Conservation (phyloP, 495 filamentous ascomycete genomes). For the Parachaetomium inaequale region DNA sequence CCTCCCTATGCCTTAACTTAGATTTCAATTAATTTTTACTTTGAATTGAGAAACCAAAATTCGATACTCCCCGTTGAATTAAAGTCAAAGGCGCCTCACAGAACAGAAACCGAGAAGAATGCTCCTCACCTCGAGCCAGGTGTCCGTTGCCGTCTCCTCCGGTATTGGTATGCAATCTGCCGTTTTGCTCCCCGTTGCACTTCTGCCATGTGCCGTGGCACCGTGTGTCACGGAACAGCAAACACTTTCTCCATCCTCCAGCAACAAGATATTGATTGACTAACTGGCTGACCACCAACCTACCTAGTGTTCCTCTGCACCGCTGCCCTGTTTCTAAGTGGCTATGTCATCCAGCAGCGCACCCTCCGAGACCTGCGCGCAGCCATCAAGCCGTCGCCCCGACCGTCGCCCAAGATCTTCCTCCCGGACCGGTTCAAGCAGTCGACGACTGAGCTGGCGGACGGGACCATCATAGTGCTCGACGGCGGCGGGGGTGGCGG, state of each 20-base stretch:
- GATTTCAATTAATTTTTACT: too few relatives aligned
- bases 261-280: neutral
- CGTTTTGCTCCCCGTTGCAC: conserved; percentile 7
- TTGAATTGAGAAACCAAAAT: too few relatives aligned
- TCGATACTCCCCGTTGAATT: too few relatives aligned
- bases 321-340: conserved; percentile 49
- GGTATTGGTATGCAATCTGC: conserved; percentile 41
- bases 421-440: conserved; percentile 39
- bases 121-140: conserved; percentile 53
- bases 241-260: neutral
- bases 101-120: conserved; percentile 21
- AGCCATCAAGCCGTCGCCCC: conserved; percentile 42
- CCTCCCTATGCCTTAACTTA: neutral
- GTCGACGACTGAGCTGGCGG: conserved; percentile 36
- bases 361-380: conserved; percentile 48
- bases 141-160: conserved; percentile 49
- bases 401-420: conserved; percentile 43
- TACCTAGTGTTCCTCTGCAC: conserved; percentile 49
- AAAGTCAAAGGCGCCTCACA: neutral
- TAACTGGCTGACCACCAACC: conserved; percentile 34
- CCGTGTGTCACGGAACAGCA: too few relatives aligned
- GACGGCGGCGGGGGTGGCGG: conserved; percentile 14
- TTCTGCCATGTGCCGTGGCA: neutral
- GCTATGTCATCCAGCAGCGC: conserved; percentile 54
- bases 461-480: conserved; percentile 35